phyloP scores from a whole-genome alignment of 2,329 filamentous ascomycete species.

The Teratosphaeria destructans region DNA sequence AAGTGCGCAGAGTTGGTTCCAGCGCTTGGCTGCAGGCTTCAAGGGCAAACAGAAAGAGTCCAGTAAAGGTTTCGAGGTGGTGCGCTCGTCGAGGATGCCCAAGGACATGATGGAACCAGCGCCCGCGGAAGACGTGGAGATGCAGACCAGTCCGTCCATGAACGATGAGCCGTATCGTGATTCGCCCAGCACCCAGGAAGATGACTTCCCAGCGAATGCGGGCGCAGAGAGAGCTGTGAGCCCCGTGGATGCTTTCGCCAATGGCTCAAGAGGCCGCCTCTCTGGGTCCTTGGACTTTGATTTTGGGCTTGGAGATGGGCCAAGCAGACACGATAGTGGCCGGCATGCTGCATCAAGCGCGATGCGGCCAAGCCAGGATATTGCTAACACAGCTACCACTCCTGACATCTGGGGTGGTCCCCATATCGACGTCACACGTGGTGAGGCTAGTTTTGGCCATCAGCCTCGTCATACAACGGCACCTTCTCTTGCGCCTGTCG shows the following conservation, averaged over 20 bases:
- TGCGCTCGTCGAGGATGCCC: constrained; percentile 78
- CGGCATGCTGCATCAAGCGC: neutral
- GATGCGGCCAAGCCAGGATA: neutral
- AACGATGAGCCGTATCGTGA: constrained; percentile 24
- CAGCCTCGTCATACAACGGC: constrained; percentile 5
- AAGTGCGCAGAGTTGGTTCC: constrained; percentile 83
- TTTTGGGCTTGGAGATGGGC: constrained; percentile 12
- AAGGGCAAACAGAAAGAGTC: constrained; percentile 74
- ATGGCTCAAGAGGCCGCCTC: neutral
- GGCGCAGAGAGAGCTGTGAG: constrained; percentile 9
- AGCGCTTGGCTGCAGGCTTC: constrained; percentile 48
- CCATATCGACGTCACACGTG: neutral
- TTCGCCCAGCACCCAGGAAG: constrained; percentile 15
- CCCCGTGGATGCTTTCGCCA: constrained; percentile 7
- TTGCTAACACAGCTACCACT: neutral
- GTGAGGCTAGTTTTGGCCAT: neutral
- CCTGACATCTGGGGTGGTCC: neutral
- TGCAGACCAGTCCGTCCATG: constrained; percentile 24
- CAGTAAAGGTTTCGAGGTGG: constrained; percentile 87
- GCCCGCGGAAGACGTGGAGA: constrained; percentile 26
- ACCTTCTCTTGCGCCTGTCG: constrained; percentile 20
- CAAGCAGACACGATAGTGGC: constrained; percentile 5
- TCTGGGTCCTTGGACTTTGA: constrained; percentile 10
- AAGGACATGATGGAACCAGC: constrained; percentile 51
- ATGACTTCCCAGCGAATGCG: constrained; percentile 3